phyloP scores from a whole-genome alignment of 2,329 filamentous ascomycete genomes.

The Dendrostoma leiphaemia region DNA sequence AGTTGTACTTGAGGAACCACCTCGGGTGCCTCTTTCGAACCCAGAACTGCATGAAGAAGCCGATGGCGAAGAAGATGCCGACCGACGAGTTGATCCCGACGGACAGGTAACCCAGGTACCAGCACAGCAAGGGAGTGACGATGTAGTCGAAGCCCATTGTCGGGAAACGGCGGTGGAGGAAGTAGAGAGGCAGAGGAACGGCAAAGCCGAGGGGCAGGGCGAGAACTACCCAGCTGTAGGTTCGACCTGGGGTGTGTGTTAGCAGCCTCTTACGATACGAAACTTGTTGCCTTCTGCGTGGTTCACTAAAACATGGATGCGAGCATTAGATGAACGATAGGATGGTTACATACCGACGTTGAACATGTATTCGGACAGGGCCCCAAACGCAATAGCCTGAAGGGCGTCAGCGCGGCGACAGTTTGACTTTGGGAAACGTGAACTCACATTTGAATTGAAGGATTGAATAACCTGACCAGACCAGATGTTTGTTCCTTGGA shows the following conservation, averaged over 20 bases:
- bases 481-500: conserved; percentile 45
- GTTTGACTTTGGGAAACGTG: too few species aligned
- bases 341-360: too few species aligned
- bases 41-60: conserved; percentile 31
- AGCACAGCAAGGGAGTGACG: conserved; percentile 41
- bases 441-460: conserved; percentile 38
- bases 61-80: conserved; percentile 30
- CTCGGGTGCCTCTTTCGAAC: conserved; percentile 25
- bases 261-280: too few species aligned
- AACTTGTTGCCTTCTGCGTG: too few species aligned
- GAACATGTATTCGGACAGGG: conserved; percentile 42
- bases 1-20: conserved; percentile 29
- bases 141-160: conserved; percentile 30
- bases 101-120: conserved; percentile 39
- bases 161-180: conserved; percentile 30
- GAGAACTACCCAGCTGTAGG: conserved; percentile 38
- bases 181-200: conserved; percentile 40
- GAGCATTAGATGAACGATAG: too few species aligned
- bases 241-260: too few species aligned
- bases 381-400: conserved; percentile 22
- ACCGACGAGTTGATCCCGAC: conserved; percentile 40
- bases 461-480: conserved; percentile 46
- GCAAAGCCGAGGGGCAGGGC: conserved; percentile 40
- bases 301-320: too few species aligned
- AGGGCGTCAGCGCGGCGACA: too few species aligned